Percentiles rank a stretch among this genome's conserved stretches.
These are phyloP conservation scores for Saccharomyces hybrid DNA, from an alignment of 1,139 yeast species.

Conservation along the genomic window DNA sequence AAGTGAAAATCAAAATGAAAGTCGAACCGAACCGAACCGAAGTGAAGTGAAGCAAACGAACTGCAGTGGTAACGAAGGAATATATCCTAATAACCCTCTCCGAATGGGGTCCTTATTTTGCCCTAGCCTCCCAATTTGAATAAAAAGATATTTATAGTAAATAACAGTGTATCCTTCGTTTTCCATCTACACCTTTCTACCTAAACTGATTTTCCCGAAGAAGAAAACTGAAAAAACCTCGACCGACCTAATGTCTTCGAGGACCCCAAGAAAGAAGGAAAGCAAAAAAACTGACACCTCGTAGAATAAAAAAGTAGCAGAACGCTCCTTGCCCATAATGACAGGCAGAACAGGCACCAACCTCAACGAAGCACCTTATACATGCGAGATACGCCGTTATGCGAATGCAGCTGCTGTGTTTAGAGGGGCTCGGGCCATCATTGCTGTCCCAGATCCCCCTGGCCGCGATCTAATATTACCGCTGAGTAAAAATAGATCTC, in stretches of 20 bases:
- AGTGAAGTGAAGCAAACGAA: not conserved
- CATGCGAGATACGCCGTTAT: not conserved
- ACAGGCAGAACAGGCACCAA: not conserved
- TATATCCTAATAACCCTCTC: not conserved
- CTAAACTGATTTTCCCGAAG: not conserved
- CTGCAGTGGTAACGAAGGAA: not conserved
- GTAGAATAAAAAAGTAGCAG: not conserved
- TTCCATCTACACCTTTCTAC: not conserved
- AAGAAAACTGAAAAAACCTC: not conserved
- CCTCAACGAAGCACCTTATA: not conserved
- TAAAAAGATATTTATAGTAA: not conserved
- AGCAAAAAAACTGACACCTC: not conserved
- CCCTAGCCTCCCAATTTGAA: not conserved
- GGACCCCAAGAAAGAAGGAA: slow-evolving; percentile 4
- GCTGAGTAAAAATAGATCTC: not conserved
- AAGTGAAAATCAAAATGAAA: not conserved
- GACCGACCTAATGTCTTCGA: not conserved
- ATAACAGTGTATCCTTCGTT: not conserved
- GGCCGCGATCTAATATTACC: not conserved
- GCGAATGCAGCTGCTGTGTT: not conserved
- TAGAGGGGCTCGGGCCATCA: not conserved
- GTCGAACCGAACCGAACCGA: not conserved
- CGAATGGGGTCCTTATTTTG: not conserved
- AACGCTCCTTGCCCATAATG: not conserved
- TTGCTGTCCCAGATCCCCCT: not conserved